phyloP scores from a whole-genome alignment of 305 asterid genomes.

The Fraxinus greggii region DNA sequence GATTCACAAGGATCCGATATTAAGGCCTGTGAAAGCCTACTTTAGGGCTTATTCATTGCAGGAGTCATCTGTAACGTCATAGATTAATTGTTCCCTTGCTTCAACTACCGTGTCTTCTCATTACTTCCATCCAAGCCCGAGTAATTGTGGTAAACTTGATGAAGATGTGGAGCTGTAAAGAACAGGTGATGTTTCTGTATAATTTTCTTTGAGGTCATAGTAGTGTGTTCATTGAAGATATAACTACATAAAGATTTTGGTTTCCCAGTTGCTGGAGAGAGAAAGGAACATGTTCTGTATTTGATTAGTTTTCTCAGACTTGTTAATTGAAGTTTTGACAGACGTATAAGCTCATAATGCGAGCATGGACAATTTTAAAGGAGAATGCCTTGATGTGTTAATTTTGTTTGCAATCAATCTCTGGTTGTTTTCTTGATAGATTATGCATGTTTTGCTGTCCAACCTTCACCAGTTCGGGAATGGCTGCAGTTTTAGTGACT shows the following conservation, averaged over 20 bases:
- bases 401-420: background rate
- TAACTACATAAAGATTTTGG: slow-evolving; percentile 37
- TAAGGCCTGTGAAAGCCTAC: slow-evolving; percentile 57
- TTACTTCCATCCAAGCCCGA: background rate
- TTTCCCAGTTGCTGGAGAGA: slow-evolving; percentile 34
- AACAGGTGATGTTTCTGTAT: slow-evolving; percentile 29
- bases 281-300: slow-evolving; percentile 43
- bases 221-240: slow-evolving; percentile 42
- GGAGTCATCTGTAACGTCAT: slow-evolving; percentile 2
- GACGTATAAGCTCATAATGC: slow-evolving; percentile 50
- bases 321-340: slow-evolving; percentile 40
- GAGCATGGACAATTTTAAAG: slow-evolving; percentile 39
- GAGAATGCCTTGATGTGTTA: slow-evolving; percentile 24
- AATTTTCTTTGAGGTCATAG: slow-evolving; percentile 36
- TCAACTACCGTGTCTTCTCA: background rate
- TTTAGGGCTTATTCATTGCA: slow-evolving; percentile 30
- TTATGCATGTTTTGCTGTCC: background rate
- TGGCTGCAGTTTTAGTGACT: background rate
- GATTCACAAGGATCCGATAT: slow-evolving; percentile 63
- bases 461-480: background rate
- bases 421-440: background rate
- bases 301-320: slow-evolving; percentile 47
- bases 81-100: background rate
- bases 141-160: background rate
- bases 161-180: slow-evolving; percentile 23